These are phyloP conservation scores for Vanderwaltozyma tropicalis DNA, from an alignment of 805 yeast genomes.

Conservation along the genomic window DNA sequence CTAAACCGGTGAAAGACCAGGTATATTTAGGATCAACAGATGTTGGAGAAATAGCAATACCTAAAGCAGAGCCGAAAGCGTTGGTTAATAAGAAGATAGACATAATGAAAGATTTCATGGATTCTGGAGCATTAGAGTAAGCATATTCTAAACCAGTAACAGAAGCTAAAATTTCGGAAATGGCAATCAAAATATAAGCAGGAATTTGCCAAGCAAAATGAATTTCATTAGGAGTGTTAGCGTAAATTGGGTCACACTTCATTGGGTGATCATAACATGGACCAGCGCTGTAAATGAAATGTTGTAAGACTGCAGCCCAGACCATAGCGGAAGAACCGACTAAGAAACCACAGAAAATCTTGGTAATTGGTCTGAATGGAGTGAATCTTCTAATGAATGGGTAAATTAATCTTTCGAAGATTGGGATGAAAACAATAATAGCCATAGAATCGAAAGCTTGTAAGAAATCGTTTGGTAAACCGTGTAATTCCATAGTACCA, in stretches of 20 bases:
- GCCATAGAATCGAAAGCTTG: constrained; percentile 69
- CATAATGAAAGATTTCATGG: constrained; percentile 36
- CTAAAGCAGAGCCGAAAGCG: constrained; percentile 71
- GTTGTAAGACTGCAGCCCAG: constrained; percentile 68
- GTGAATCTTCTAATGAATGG: constrained; percentile 40
- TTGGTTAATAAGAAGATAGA: constrained; percentile 54
- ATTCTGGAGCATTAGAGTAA: constrained; percentile 67
- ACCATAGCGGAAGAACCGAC: constrained; percentile 57
- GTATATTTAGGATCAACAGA: constrained; percentile 59
- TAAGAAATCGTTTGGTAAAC: constrained; percentile 72
- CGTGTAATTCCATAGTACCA: constrained; percentile 61
- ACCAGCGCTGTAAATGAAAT: constrained; percentile 55
- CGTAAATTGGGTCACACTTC: constrained; percentile 16
- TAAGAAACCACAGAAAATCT: constrained; percentile 61
- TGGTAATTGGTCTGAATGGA: constrained; percentile 59
- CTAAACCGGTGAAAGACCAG: constrained; percentile 60
- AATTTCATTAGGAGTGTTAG: constrained; percentile 29
- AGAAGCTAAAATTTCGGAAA: constrained; percentile 70
- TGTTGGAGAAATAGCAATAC: constrained; percentile 60
- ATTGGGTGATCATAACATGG: constrained; percentile 63
- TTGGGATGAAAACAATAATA: constrained; percentile 67
- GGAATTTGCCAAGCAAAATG: constrained; percentile 59
- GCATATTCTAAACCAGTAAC: constrained; percentile 80
- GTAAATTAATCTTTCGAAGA: constrained; percentile 50
- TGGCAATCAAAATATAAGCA: constrained; percentile 61